phyloP scores from a whole-genome alignment of 495 filamentous ascomycete genomes.

The Pyronema omphalodes region DNA sequence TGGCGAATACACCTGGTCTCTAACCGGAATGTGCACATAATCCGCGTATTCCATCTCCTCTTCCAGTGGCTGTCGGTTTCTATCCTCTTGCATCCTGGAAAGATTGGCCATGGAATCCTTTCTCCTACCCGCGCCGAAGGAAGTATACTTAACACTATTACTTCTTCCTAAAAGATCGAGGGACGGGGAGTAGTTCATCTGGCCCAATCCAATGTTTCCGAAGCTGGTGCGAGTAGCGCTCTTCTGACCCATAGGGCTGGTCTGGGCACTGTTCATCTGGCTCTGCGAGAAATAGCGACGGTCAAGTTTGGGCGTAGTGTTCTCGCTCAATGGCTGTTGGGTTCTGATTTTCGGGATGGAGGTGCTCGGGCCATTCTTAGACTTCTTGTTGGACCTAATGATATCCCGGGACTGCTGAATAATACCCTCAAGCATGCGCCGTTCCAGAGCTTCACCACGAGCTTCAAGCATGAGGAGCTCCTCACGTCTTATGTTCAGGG shows the following conservation, averaged over 20 bases:
- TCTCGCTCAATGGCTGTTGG: slow-evolving; percentile 5
- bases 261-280: slow-evolving; percentile 56
- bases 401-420: slow-evolving; percentile 84
- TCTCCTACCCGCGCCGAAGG: slow-evolving; percentile 49
- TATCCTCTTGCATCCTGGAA: slow-evolving; percentile 30
- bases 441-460: slow-evolving; percentile 70
- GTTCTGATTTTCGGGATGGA: slow-evolving; percentile 14
- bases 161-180: slow-evolving; percentile 42
- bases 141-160: slow-evolving; percentile 46
- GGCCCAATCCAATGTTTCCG: slow-evolving; percentile 16
- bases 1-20: slow-evolving; percentile 5
- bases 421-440: slow-evolving; percentile 80
- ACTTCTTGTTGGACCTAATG: slow-evolving; percentile 34
- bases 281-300: slow-evolving; percentile 76
- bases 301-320: slow-evolving; percentile 32
- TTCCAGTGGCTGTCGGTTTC: slow-evolving; percentile 30
- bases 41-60: slow-evolving; percentile 25
- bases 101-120: slow-evolving; percentile 24
- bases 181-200: slow-evolving; percentile 26
- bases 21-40: slow-evolving; percentile 7
- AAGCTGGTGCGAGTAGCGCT: slow-evolving; percentile 33
- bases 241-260: slow-evolving; percentile 37
- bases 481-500: slow-evolving; percentile 68
- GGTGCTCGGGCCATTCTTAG: slow-evolving; percentile 24
- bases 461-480: slow-evolving; percentile 79